A percentile compares a stretch with the other conserved stretches of the same genome.
These are phyloP conservation scores for Phytomonas sp. DNA, from an alignment of 208 protist species.

Conservation along the genomic window DNA sequence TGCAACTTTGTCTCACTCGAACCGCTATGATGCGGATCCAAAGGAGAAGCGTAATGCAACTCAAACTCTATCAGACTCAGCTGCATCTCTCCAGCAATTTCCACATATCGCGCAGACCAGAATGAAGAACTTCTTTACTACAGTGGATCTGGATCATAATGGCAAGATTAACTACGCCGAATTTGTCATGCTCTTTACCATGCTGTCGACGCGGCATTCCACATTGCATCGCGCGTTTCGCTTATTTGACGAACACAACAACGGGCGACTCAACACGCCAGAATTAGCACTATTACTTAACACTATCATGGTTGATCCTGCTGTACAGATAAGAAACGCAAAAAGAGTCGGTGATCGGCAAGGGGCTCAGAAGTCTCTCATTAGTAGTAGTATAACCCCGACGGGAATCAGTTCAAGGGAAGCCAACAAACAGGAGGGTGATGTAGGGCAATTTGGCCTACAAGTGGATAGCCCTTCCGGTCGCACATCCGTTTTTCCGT, in stretches of 20 bases:
- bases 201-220: conserved; percentile 37
- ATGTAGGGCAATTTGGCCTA: background rate
- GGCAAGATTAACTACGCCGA: conserved; percentile 50
- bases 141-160: conserved; percentile 42
- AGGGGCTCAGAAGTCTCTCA: background rate
- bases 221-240: conserved; percentile 43
- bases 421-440: background rate
- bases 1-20: background rate
- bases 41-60: background rate
- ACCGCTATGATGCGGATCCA: background rate
- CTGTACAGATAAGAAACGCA: conserved; percentile 28
- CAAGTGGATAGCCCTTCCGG: background rate
- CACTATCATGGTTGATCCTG: conserved; percentile 63
- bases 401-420: background rate
- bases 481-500: background rate
- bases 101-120: conserved; percentile 17
- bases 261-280: conserved; percentile 25
- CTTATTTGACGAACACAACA: conserved; percentile 44
- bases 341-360: background rate
- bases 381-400: background rate
- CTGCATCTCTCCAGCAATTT: conserved; percentile 11
- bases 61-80: background rate
- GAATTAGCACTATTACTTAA: conserved; percentile 50
- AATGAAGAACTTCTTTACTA: conserved; percentile 25
- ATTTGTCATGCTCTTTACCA: conserved; percentile 62